Conservation (phyloP, 257 asterid species). For the Solanum commersonii region DNA sequence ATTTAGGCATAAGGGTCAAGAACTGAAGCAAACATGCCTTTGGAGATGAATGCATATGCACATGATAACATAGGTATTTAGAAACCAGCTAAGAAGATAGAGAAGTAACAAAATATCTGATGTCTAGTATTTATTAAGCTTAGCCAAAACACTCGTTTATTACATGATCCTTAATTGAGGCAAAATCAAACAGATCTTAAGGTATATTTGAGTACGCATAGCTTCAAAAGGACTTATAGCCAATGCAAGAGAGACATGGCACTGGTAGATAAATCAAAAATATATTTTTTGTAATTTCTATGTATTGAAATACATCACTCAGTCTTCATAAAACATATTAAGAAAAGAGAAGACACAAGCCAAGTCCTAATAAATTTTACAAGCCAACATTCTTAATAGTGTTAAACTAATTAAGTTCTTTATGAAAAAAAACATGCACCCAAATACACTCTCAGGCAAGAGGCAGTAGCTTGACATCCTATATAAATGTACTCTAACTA, state of each 20-base stretch:
- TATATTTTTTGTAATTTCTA: too few species aligned
- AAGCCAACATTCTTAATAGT: neutral
- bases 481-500: neutral
- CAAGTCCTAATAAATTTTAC: too few species aligned
- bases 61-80: neutral
- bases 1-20: neutral
- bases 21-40: neutral
- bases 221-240: neutral
- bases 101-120: too few species aligned
- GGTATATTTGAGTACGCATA: neutral
- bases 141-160: neutral
- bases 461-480: neutral
- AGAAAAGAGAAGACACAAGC: neutral
- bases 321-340: neutral
- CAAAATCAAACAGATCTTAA: too few species aligned
- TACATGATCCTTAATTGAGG: neutral
- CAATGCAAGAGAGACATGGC: neutral
- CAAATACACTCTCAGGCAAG: neutral
- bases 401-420: neutral
- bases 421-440: neutral
- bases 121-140: neutral
- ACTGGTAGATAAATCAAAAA: too few species aligned
- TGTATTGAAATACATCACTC: too few species aligned
- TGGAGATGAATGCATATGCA: neutral
- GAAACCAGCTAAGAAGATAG: too few species aligned